These are phyloP conservation scores for Citrullus colocynthis DNA, from an alignment of 306 rosid species.

Conservation along the genomic window DNA sequence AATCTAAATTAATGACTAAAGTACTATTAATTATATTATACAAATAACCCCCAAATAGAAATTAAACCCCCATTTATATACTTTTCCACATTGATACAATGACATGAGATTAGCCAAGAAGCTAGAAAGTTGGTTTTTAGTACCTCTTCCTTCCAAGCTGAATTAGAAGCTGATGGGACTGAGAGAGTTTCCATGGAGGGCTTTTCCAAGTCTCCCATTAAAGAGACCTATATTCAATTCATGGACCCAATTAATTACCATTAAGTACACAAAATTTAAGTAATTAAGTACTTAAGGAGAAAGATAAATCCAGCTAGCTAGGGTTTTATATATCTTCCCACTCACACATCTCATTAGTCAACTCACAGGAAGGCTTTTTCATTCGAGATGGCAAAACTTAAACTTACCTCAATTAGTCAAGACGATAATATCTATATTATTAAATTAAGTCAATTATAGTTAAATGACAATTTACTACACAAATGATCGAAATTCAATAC, in stretches of 20 bases:
- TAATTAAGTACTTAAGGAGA: not conserved
- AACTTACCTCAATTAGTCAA: too few species aligned
- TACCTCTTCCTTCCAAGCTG: slow-evolving; percentile 43
- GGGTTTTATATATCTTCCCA: too few species aligned
- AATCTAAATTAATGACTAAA: too few species aligned
- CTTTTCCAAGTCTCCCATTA: slow-evolving; percentile 12
- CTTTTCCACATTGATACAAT: not conserved
- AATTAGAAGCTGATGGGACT: slow-evolving; percentile 16
- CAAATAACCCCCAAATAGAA: too few species aligned
- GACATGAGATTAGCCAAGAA: not conserved
- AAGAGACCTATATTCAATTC: slow-evolving; percentile 20
- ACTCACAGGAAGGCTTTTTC: too few species aligned
- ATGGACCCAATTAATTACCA: not conserved
- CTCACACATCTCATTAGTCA: too few species aligned
- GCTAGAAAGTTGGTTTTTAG: not conserved
- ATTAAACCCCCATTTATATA: too few species aligned
- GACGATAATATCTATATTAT: too few species aligned
- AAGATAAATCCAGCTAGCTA: too few species aligned
- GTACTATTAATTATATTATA: too few species aligned
- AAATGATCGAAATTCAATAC: not conserved
- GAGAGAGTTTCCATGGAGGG: slow-evolving; percentile 27
- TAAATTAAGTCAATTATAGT: not conserved
- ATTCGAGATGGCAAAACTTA: too few species aligned
- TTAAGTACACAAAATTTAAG: not conserved
- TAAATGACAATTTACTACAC: not conserved